Evolutionary conservation across 805 yeast species (phyloP).

Genomic region (Isabelozyma pseudorhagii): DNA sequence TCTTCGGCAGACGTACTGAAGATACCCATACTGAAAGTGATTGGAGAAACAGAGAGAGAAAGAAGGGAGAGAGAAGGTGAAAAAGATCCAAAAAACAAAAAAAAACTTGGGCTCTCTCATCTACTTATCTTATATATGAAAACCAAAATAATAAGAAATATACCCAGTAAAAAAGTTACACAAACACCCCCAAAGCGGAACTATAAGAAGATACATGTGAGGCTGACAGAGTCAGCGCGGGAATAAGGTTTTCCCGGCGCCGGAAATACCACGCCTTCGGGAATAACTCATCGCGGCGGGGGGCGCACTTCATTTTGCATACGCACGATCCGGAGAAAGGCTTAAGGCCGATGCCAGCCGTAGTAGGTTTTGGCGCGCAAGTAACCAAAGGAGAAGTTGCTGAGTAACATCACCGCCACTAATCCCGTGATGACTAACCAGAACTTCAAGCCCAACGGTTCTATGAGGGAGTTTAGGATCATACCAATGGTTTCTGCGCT

Average conservation of each 20-base stretch:
- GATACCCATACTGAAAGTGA: conserved; percentile 22
- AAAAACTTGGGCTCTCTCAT: too few relatives aligned
- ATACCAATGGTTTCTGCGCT: conserved; percentile 64
- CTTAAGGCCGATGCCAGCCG: conserved; percentile 22
- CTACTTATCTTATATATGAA: too few relatives aligned
- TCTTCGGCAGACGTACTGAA: conserved; percentile 32
- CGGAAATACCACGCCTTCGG: not conserved
- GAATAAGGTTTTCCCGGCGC: not conserved
- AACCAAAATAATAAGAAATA: not conserved
- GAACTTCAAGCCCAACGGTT: conserved; percentile 65
- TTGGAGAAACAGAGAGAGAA: not conserved
- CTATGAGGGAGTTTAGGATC: conserved; percentile 58
- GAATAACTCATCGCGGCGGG: not conserved
- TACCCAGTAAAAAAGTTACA: too few relatives aligned
- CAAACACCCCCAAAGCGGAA: too few relatives aligned
- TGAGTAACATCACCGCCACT: conserved; percentile 48
- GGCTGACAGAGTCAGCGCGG: not conserved
- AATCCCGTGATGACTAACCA: conserved; percentile 41
- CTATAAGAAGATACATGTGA: too few relatives aligned
- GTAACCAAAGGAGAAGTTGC: conserved; percentile 67
- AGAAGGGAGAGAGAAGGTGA: not conserved
- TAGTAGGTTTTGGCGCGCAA: conserved; percentile 53
- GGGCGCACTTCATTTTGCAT: not conserved
- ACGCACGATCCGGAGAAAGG: not conserved
- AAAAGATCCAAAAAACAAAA: not conserved